phyloP scores from a whole-genome alignment of 768 basidiomycete genomes.

The Suillus ampliporus region DNA sequence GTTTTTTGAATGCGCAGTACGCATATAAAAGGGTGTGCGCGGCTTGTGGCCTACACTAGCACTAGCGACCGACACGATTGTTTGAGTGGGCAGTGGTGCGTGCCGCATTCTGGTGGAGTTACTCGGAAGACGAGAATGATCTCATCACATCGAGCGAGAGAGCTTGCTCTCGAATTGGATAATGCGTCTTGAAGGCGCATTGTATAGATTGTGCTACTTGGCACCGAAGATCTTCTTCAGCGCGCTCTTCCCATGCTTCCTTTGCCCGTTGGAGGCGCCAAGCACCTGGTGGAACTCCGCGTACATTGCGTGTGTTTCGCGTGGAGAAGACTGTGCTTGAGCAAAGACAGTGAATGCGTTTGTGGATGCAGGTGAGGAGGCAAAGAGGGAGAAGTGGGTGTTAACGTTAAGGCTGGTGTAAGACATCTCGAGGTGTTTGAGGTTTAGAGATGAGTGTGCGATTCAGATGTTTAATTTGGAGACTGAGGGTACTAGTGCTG shows the following conservation, averaged over 20 bases:
- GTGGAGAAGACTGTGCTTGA: slow-evolving; percentile 39
- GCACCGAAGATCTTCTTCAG: slow-evolving; percentile 6
- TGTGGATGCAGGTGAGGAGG: slow-evolving; percentile 31
- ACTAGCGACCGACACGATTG: neutral
- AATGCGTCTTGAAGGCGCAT: neutral
- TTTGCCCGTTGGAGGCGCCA: neutral
- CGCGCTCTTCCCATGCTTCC: slow-evolving; percentile 3
- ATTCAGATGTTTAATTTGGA: neutral
- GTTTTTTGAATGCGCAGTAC: neutral
- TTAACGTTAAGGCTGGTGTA: slow-evolving; percentile 22
- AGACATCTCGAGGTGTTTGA: slow-evolving; percentile 30
- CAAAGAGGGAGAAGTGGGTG: slow-evolving; percentile 19
- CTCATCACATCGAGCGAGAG: neutral
- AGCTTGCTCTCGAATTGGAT: neutral
- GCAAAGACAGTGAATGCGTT: slow-evolving; percentile 42
- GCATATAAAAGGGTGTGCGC: neutral
- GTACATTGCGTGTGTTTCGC: slow-evolving; percentile 44
- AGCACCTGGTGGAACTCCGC: slow-evolving; percentile 40
- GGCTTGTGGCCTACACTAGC: neutral
- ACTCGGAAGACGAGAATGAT: neutral
- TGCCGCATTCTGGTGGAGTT: neutral
- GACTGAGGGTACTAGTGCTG: neutral
- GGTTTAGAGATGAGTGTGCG: neutral
- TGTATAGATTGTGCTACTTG: neutral
- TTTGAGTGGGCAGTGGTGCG: neutral